These are phyloP conservation scores for Leccinum imitatum DNA, from an alignment of 768 basidiomycete species.

Conservation along the genomic window DNA sequence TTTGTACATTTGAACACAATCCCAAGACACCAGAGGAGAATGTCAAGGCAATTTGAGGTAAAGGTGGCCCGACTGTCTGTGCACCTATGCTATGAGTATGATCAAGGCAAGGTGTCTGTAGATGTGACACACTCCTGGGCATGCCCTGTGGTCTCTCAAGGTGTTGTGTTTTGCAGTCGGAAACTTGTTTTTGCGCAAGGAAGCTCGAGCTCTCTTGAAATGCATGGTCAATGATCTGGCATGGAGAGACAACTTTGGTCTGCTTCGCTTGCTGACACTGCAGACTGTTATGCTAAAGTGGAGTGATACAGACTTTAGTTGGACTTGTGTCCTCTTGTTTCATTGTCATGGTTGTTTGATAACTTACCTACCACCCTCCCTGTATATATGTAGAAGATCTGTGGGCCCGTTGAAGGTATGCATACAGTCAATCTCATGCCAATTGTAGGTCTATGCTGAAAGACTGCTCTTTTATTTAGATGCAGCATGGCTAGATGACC, in stretches of 20 bases:
- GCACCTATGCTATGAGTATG: fast-evolving
- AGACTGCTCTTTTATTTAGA: too few species aligned
- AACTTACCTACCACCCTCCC: too few species aligned
- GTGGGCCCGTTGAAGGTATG: too few species aligned
- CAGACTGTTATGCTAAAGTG: background rate
- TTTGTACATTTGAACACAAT: background rate
- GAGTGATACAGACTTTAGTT: too few species aligned
- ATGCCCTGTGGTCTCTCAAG: background rate
- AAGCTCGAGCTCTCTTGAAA: background rate
- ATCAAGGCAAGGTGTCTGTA: background rate
- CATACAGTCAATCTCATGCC: too few species aligned
- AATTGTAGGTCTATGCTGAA: too few species aligned
- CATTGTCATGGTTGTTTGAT: too few species aligned
- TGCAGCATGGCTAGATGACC: too few species aligned
- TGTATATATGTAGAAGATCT: too few species aligned
- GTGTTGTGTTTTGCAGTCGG: background rate
- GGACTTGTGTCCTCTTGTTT: too few species aligned
- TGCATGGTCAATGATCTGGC: background rate
- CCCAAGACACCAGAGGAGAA: background rate
- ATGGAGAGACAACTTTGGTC: background rate
- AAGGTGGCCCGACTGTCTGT: background rate
- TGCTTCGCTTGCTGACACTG: background rate
- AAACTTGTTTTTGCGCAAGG: background rate
- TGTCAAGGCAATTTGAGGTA: background rate
- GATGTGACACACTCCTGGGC: background rate